Evolutionary conservation across 352 stramenopile genomes (phyloP).

Genomic region (Pythium guiyangense): DNA sequence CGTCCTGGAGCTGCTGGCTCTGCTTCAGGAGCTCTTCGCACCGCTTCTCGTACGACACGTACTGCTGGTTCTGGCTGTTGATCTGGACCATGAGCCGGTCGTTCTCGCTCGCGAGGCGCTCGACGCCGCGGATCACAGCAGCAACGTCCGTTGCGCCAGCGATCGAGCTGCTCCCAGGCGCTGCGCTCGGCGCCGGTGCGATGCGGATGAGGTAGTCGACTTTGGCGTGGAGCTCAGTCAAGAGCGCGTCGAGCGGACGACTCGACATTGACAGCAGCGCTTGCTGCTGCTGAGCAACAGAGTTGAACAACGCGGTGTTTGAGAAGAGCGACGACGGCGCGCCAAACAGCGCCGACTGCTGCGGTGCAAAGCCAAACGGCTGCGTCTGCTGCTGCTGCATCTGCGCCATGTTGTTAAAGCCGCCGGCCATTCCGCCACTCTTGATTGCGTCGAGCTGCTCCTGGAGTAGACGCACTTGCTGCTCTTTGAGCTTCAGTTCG

Average conservation of each 20-base stretch:
- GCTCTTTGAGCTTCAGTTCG: slow-evolving; percentile 55
- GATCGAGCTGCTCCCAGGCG: slow-evolving; percentile 2
- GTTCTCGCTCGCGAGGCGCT: slow-evolving; percentile 68
- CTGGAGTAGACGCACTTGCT: slow-evolving; percentile 44
- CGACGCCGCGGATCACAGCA: slow-evolving; percentile 62
- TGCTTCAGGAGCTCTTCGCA: slow-evolving; percentile 63
- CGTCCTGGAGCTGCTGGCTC: slow-evolving; percentile 54
- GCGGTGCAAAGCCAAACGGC: slow-evolving; percentile 6
- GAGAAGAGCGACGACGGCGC: slow-evolving; percentile 6
- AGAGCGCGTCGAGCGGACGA: slow-evolving; percentile 34
- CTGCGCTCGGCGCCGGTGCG: slow-evolving; percentile 18
- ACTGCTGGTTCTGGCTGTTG: slow-evolving; percentile 76
- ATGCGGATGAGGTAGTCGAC: slow-evolving; percentile 79
- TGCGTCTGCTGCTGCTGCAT: slow-evolving; percentile 8
- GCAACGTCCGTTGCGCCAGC: slow-evolving; percentile 49
- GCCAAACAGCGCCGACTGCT: slow-evolving; percentile 4
- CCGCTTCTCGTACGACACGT: slow-evolving; percentile 61
- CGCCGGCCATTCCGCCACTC: slow-evolving; percentile 16
- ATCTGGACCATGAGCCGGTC: slow-evolving; percentile 71
- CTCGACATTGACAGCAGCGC: slow-evolving; percentile 23
- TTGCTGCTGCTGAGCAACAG: slow-evolving; percentile 1
- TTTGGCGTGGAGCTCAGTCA: slow-evolving; percentile 69
- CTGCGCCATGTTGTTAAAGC: too few relatives aligned
- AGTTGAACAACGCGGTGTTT: neutral
- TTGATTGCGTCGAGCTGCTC: slow-evolving; percentile 50